Evolutionary conservation across 2,329 filamentous ascomycete genomes (phyloP).

Genomic region (Gnomoniopsis sp.): DNA sequence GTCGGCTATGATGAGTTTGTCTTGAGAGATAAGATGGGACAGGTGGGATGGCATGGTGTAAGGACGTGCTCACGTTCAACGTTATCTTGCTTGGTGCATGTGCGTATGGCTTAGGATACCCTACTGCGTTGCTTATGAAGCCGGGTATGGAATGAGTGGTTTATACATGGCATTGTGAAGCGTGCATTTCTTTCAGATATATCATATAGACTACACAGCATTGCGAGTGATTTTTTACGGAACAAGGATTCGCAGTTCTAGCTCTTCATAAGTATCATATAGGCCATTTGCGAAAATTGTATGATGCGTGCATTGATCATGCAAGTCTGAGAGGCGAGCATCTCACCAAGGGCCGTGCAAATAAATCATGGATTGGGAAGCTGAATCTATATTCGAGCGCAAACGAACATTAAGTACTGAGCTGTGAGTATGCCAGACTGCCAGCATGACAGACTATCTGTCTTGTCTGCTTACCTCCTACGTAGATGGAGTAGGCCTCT

Average conservation of each 20-base stretch:
- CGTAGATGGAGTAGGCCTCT: too few relatives aligned
- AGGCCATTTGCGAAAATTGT: too few relatives aligned
- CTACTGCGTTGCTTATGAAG: neutral
- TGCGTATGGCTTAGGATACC: neutral
- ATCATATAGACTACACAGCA: neutral
- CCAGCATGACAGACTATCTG: too few relatives aligned
- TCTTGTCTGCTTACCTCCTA: too few relatives aligned
- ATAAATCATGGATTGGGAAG: too few relatives aligned
- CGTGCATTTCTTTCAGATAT: neutral
- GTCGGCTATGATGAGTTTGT: conserved; percentile 9
- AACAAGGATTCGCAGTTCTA: neutral
- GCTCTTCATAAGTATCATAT: neutral
- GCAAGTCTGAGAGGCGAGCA: too few relatives aligned
- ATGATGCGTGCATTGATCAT: too few relatives aligned
- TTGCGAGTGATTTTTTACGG: neutral
- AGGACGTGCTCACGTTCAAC: neutral
- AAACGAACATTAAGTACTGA: too few relatives aligned
- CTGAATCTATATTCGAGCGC: too few relatives aligned
- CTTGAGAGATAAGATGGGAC: neutral
- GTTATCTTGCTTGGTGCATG: neutral
- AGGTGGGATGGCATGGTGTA: neutral
- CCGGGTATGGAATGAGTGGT: neutral
- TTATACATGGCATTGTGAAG: neutral
- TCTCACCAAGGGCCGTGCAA: too few relatives aligned
- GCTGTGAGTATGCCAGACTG: too few relatives aligned